Conservation (phyloP, 192 early-diverging fungal genomes). For the Lobosporangium transversale region DNA sequence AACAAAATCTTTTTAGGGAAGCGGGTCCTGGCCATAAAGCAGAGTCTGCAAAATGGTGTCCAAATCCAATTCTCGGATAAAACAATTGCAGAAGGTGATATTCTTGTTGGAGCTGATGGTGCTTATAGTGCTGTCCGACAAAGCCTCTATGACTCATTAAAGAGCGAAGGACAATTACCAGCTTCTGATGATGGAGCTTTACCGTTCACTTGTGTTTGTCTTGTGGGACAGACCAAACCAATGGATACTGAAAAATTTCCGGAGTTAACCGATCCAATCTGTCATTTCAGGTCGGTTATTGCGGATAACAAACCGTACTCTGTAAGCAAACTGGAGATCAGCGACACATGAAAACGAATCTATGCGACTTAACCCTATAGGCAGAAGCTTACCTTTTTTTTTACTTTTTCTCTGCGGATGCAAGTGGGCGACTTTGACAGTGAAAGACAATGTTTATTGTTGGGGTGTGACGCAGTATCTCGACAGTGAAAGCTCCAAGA, state of each 20-base stretch:
- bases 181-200: conserved; percentile 3
- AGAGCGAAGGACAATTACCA: background rate
- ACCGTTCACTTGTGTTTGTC: conserved; percentile 7
- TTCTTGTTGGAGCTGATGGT: conserved; percentile 29
- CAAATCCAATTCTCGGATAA: conserved; percentile 10
- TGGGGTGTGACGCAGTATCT: conserved; percentile 10
- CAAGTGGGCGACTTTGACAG: conserved; percentile 18
- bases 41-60: conserved; percentile 10
- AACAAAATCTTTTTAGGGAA: conserved; percentile 13
- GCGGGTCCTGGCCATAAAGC: conserved; percentile 5
- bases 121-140: conserved; percentile 20
- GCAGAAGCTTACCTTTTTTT: background rate
- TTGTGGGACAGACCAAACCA: conserved; percentile 7
- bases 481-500: background rate
- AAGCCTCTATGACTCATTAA: conserved; percentile 4
- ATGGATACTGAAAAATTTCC: conserved; percentile 2
- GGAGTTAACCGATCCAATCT: background rate
- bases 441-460: conserved; percentile 1
- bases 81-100: conserved; percentile 2
- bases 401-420: too few relatives aligned
- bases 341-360: too few relatives aligned
- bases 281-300: background rate
- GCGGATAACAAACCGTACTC: background rate
- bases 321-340: conserved; percentile 13
- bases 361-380: background rate